Conservation (phyloP, 345 rosid genomes). For the Rhodomyrtus tomentosa region DNA sequence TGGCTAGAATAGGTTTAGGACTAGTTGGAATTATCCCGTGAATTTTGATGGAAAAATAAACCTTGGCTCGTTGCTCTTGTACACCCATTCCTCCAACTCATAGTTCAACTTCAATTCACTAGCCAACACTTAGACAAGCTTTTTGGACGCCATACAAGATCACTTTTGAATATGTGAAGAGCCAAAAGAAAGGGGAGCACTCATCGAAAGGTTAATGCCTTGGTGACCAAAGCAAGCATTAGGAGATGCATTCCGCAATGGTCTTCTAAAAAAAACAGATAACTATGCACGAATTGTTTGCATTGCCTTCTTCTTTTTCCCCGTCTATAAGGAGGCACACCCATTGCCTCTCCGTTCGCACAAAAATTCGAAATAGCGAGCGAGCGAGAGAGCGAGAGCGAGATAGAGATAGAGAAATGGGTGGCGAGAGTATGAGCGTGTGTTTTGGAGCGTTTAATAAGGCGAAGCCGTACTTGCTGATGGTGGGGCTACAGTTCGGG, state of each 20-base stretch:
- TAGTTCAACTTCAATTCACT: background rate
- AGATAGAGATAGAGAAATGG: background rate
- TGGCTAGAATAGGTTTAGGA: too few species aligned
- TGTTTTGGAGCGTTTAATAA: constrained; percentile 3
- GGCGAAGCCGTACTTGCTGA: constrained; percentile 48
- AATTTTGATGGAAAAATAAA: background rate
- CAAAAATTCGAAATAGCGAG: background rate
- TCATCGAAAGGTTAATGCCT: background rate
- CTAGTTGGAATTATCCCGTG: background rate
- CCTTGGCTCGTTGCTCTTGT: background rate
- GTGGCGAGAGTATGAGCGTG: background rate
- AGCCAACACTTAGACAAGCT: background rate
- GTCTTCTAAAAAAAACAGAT: background rate
- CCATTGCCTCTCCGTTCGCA: background rate
- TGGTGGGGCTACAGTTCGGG: constrained; percentile 64
- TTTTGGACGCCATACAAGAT: background rate
- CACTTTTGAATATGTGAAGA: background rate
- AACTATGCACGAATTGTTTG: background rate
- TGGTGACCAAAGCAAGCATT: background rate
- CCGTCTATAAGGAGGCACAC: background rate
- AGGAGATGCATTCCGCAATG: background rate
- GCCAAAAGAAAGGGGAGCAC: background rate
- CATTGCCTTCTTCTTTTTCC: background rate
- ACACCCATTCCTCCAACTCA: background rate
- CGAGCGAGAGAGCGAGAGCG: background rate